Evolutionary conservation across 768 basidiomycete species (phyloP).

Genomic region (Rhodotorula graminis): DNA sequence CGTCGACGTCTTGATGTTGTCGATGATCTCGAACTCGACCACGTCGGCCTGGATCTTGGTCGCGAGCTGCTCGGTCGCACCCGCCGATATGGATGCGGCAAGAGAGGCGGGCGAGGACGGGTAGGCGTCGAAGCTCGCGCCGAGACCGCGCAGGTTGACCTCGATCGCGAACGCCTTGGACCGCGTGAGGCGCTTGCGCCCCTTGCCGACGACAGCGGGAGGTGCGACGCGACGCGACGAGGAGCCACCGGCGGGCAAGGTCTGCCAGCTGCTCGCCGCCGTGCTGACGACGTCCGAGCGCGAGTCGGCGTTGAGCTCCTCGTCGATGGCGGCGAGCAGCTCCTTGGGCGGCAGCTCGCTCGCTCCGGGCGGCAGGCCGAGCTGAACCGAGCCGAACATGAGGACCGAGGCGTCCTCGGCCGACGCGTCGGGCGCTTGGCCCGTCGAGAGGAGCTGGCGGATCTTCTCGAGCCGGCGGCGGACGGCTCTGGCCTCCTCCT

Average conservation of each 20-base stretch:
- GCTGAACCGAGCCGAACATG: conserved; percentile 89
- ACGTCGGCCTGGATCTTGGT: conserved; percentile 66
- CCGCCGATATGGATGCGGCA: neutral
- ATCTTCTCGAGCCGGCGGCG: conserved; percentile 80
- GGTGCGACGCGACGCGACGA: neutral
- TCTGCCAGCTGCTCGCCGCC: conserved; percentile 31
- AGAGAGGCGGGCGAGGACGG: neutral
- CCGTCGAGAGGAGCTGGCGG: conserved; percentile 80
- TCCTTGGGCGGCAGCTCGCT: conserved; percentile 25
- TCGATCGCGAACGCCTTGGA: conserved; percentile 79
- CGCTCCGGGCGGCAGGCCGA: conserved; percentile 75
- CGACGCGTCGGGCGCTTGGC: conserved; percentile 74
- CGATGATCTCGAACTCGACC: conserved; percentile 77
- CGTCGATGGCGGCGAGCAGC: conserved; percentile 72
- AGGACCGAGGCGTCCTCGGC: conserved; percentile 64
- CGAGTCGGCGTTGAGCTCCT: conserved; percentile 69
- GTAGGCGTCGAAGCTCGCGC: conserved; percentile 57
- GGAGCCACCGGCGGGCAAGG: conserved; percentile 5
- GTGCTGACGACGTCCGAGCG: conserved; percentile 53
- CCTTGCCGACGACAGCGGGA: conserved; percentile 17
- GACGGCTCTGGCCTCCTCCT: conserved; percentile 82
- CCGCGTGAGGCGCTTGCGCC: conserved; percentile 53
- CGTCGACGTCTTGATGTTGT: conserved; percentile 96
- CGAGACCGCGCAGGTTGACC: conserved; percentile 63
- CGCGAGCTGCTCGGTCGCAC: conserved; percentile 41